Evolutionary conservation across 2,329 filamentous ascomycete species (phyloP).

Genomic region (Cercospora beticola): DNA sequence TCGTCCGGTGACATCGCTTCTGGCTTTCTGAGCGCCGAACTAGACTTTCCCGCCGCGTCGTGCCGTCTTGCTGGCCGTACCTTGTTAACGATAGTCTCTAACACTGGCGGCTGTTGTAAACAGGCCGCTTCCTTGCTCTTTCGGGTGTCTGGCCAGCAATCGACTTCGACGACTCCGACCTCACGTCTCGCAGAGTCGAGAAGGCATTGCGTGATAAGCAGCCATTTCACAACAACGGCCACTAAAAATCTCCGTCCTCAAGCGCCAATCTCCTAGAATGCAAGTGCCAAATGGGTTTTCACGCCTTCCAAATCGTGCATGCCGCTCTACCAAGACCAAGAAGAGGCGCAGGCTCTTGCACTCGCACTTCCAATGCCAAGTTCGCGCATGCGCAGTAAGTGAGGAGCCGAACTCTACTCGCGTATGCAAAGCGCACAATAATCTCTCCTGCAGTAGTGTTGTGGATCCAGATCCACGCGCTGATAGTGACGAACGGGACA

Average conservation of each 20-base stretch:
- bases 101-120: neutral
- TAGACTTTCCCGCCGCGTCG: conserved; percentile 5
- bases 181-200: neutral
- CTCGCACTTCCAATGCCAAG: neutral
- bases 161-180: neutral
- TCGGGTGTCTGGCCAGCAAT: neutral
- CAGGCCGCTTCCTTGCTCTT: neutral
- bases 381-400: neutral
- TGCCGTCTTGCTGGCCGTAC: conserved; percentile 13
- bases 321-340: neutral
- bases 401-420: neutral
- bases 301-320: neutral
- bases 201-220: neutral
- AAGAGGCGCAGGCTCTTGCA: neutral
- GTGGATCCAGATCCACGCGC: neutral
- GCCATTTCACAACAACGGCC: neutral
- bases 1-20: neutral
- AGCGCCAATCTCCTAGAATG: neutral
- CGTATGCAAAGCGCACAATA: neutral
- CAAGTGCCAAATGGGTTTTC: neutral
- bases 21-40: neutral
- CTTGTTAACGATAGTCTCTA: conserved; percentile 8
- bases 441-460: conserved; percentile 12
- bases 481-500: neutral
- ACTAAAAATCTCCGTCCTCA: neutral